A percentile compares a stretch with the other conserved stretches of the same genome.
Conservation (phyloP, 257 asterid genomes). For the Paulownia fortunei region DNA sequence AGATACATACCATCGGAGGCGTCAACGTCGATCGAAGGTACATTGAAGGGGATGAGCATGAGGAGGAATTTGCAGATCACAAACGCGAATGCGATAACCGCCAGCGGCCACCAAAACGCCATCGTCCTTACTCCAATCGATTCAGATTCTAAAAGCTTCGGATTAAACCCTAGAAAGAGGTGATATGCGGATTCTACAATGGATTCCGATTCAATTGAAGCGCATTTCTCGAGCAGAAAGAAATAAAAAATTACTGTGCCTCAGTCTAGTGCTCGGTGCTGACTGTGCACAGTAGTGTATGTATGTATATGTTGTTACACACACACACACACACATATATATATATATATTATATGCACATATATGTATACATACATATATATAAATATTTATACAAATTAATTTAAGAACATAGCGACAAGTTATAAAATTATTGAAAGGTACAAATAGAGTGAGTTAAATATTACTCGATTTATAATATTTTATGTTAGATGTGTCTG, state of each 20-base stretch:
- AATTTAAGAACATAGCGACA: too few species aligned
- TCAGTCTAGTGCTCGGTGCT: conserved; percentile 20
- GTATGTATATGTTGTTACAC: background rate
- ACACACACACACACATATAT: background rate
- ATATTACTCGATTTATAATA: too few species aligned
- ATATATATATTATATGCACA: too few species aligned
- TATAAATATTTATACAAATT: too few species aligned
- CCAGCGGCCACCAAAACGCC: conserved; percentile 96
- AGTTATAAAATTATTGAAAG: too few species aligned
- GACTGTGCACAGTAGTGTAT: conserved; percentile 18
- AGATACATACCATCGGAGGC: conserved; percentile 76
- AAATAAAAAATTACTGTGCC: conserved; percentile 6
- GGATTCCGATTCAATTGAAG: conserved; percentile 38
- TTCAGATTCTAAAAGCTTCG: conserved; percentile 24
- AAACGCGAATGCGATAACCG: conserved; percentile 70
- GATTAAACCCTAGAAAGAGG: conserved; percentile 46
- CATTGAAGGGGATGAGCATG: conserved; percentile 90
- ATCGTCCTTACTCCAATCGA: conserved; percentile 42
- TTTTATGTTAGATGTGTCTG: too few species aligned
- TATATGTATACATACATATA: too few species aligned
- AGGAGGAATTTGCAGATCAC: conserved; percentile 86
- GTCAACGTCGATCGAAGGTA: conserved; percentile 91
- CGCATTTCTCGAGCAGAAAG: conserved; percentile 24
- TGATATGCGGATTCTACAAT: conserved; percentile 13
- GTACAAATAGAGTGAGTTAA: too few species aligned